Percentiles rank a stretch among this genome's conserved stretches.
These are phyloP conservation scores for Fraxinus cuspidata DNA, from an alignment of 257 asterid genomes.

Conservation along the genomic window DNA sequence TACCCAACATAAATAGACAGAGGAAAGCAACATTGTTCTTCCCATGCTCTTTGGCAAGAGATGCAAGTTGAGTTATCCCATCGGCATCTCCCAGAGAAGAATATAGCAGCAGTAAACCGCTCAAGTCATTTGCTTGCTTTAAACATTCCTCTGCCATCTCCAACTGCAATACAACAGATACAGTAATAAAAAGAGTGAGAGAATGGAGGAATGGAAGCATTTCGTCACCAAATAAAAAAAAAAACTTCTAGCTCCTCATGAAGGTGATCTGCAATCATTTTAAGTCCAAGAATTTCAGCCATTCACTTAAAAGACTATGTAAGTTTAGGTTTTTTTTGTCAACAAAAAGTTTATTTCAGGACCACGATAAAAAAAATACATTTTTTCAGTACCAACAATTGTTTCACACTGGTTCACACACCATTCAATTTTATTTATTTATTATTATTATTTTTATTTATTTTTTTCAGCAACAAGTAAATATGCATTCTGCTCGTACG, in stretches of 20 bases:
- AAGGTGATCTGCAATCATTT: background rate
- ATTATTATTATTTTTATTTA: too few relatives aligned
- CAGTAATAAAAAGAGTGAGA: slow-evolving; percentile 8
- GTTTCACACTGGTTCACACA: background rate
- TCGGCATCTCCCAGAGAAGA: slow-evolving; percentile 87
- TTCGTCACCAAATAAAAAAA: background rate
- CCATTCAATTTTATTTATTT: background rate
- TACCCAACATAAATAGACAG: slow-evolving; percentile 90
- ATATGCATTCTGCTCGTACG: slow-evolving; percentile 18
- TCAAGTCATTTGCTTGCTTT: slow-evolving; percentile 92
- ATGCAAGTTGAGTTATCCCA: slow-evolving; percentile 73
- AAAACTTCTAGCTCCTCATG: background rate
- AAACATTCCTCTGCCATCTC: slow-evolving; percentile 90
- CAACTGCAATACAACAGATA: slow-evolving; percentile 52
- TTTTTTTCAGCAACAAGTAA: background rate
- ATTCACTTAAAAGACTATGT: background rate
- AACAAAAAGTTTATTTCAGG: background rate
- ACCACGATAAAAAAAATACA: background rate
- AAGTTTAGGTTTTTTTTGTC: background rate
- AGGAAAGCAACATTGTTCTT: slow-evolving; percentile 94
- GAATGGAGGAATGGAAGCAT: background rate
- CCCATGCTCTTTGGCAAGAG: slow-evolving; percentile 83
- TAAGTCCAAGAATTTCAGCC: slow-evolving; percentile 1
- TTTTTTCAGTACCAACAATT: background rate
- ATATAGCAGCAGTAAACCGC: slow-evolving; percentile 86